These are phyloP conservation scores for Novymonas esmeraldas DNA, from an alignment of 208 protist genomes.

Conservation along the genomic window DNA sequence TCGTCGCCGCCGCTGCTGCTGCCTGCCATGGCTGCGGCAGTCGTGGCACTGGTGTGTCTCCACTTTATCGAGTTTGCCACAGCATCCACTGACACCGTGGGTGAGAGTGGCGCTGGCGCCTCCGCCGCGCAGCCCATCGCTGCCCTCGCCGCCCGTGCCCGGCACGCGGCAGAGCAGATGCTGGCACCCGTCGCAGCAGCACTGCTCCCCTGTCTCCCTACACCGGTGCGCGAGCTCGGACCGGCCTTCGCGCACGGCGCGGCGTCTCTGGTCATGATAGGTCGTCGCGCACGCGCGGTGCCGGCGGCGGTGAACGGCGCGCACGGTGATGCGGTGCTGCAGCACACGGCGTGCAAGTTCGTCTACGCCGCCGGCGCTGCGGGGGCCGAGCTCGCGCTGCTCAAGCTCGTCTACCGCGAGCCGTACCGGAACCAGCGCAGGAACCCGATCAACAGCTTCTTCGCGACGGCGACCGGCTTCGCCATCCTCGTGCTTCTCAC, in stretches of 20 bases:
- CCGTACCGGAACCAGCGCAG: constrained; percentile 41
- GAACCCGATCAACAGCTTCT: constrained; percentile 43
- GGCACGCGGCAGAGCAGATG: not conserved
- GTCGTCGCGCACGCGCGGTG: constrained; percentile 23
- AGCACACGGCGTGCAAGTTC: constrained; percentile 61
- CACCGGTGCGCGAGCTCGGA: constrained; percentile 9
- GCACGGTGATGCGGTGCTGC: constrained; percentile 20
- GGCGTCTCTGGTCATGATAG: constrained; percentile 40
- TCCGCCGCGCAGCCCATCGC: not conserved
- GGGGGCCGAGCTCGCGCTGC: constrained; percentile 43
- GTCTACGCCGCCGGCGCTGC: constrained; percentile 54
- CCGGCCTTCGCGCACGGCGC: constrained; percentile 43
- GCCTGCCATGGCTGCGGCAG: not conserved
- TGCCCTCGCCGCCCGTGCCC: not conserved
- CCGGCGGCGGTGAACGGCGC: constrained; percentile 18
- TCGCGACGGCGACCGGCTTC: constrained; percentile 41
- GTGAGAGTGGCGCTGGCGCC: not conserved
- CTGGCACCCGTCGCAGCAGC: constrained; percentile 4
- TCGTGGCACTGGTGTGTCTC: not conserved
- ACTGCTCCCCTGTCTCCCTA: constrained; percentile 7
- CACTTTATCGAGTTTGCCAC: not conserved
- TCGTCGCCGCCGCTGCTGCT: too few species aligned
- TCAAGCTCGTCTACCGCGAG: constrained; percentile 57
- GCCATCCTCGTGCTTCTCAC: constrained; percentile 42
- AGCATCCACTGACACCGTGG: not conserved